A percentile compares a stretch with the other conserved stretches of the same genome.
Conservation (phyloP, 1,284 basidiomycete genomes). For the Ceratobasidium sp. region DNA sequence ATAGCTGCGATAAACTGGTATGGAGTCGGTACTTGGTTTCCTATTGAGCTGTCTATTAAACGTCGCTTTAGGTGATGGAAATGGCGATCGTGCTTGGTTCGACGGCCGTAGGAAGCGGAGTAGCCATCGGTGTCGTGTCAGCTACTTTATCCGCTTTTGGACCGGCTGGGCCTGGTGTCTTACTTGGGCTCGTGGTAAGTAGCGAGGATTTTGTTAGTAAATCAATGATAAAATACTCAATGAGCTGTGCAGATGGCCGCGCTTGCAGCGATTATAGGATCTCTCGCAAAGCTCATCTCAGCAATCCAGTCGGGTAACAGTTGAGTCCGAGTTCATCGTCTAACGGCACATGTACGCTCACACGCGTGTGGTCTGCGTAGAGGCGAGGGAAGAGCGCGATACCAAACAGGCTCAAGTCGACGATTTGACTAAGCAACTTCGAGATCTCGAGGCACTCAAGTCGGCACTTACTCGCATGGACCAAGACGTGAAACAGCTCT, state of each 20-base stretch:
- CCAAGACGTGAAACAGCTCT: no score
- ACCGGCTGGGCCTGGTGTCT: constrained; percentile 12
- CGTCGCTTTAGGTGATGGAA: constrained; percentile 13
- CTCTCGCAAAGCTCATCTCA: constrained; percentile 13
- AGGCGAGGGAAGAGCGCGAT: no score
- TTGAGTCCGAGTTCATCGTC: not conserved
- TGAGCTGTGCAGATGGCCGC: not conserved
- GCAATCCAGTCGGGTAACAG: not conserved
- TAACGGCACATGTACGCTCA: not conserved
- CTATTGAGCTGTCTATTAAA: not conserved
- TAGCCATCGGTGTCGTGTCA: not conserved
- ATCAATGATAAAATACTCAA: not conserved
- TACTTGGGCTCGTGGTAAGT: constrained; percentile 14
- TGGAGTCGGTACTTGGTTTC: not conserved
- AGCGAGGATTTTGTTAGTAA: no score
- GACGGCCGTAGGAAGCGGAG: not conserved
- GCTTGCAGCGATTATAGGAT: not conserved
- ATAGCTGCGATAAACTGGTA: constrained; percentile 7
- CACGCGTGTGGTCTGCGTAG: no score
- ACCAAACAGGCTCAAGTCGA: no score
- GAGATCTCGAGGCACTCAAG: not conserved
- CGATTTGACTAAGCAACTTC: no score
- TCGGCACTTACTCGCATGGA: no score
- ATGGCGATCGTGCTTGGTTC: not conserved
- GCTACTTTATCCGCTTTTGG: not conserved